Conservation (phyloP, 2,329 filamentous ascomycete genomes). For the Aspergillus viridinutans region DNA sequence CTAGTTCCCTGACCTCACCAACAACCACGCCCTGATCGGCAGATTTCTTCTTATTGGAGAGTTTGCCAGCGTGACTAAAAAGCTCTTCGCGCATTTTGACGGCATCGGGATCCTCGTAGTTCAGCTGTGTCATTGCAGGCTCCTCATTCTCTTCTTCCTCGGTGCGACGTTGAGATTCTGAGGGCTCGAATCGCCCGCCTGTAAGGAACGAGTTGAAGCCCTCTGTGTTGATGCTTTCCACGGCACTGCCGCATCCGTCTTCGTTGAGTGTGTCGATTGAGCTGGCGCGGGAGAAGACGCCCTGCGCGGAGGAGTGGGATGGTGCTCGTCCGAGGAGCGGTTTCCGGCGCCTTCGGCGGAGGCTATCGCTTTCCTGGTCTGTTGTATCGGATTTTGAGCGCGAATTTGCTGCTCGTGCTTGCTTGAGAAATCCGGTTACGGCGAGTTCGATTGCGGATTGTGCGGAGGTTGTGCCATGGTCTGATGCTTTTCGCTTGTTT, state of each 20-base stretch:
- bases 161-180: conserved; percentile 17
- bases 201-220: conserved; percentile 29
- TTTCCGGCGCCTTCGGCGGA: conserved; percentile 26
- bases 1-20: conserved; percentile 30
- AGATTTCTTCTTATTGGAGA: conserved; percentile 32
- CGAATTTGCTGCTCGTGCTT: conserved; percentile 33
- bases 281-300: conserved; percentile 41
- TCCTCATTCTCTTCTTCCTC: conserved; percentile 31
- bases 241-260: conserved; percentile 35
- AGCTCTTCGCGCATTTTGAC: conserved; percentile 54
- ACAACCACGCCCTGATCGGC: conserved; percentile 17
- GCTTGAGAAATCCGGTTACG: conserved; percentile 39
- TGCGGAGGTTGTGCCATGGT: conserved; percentile 12
- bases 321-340: conserved; percentile 41
- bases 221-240: conserved; percentile 28
- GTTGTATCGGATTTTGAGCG: conserved; percentile 21
- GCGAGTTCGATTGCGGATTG: conserved; percentile 34
- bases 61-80: conserved; percentile 42
- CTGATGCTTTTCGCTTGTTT: conserved; percentile 14
- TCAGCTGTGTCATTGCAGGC: conserved; percentile 44
- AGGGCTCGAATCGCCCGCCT: conserved; percentile 30
- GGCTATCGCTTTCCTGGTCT: conserved; percentile 16
- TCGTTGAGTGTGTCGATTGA: conserved; percentile 49
- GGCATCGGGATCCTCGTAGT: conserved; percentile 49
- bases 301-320: conserved; percentile 35